A percentile compares a stretch with the other conserved stretches of the same genome.
phyloP scores from a whole-genome alignment of 2,329 filamentous ascomycete species.

The Colletotrichum sp. region DNA sequence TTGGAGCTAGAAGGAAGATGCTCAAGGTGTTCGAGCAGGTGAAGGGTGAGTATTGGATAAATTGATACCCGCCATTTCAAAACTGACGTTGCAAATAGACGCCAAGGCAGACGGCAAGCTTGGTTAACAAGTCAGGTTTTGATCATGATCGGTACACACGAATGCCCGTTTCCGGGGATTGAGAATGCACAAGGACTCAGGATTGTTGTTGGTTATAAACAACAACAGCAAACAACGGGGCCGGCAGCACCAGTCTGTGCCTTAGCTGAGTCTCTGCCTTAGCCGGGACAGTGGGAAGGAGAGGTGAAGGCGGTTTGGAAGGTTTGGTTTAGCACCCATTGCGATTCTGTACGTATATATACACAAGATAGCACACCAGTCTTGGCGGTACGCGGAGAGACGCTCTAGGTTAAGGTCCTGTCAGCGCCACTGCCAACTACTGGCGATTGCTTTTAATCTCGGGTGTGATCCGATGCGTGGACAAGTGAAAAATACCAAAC shows the following conservation, averaged over 20 bases:
- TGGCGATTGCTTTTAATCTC: not conserved
- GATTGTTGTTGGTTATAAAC: not conserved
- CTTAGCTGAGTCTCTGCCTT: not conserved
- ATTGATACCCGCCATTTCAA: not conserved
- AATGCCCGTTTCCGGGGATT: not conserved
- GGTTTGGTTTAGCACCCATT: not conserved
- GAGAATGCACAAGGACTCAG: not conserved
- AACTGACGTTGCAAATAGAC: constrained; percentile 2
- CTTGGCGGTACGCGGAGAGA: not conserved
- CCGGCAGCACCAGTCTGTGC: not conserved
- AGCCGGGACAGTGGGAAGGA: not conserved
- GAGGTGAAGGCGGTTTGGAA: not conserved
- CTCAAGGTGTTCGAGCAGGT: constrained; percentile 99
- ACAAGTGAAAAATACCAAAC: not conserved
- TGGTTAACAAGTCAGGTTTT: constrained; percentile 32
- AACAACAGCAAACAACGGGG: not conserved
- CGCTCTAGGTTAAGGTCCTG: not conserved
- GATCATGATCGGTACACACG: too few relatives aligned
- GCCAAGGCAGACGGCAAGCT: constrained; percentile 71
- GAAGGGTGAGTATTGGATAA: constrained; percentile 60
- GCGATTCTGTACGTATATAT: constrained; percentile 17
- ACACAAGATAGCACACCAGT: not conserved
- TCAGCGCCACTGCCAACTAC: not conserved
- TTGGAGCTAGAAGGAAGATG: constrained; percentile 96
- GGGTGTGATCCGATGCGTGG: not conserved